Percentiles rank a stretch among this genome's conserved stretches.
Evolutionary conservation across 2,329 filamentous ascomycete genomes (phyloP).

Genomic region (Diaporthe citri): DNA sequence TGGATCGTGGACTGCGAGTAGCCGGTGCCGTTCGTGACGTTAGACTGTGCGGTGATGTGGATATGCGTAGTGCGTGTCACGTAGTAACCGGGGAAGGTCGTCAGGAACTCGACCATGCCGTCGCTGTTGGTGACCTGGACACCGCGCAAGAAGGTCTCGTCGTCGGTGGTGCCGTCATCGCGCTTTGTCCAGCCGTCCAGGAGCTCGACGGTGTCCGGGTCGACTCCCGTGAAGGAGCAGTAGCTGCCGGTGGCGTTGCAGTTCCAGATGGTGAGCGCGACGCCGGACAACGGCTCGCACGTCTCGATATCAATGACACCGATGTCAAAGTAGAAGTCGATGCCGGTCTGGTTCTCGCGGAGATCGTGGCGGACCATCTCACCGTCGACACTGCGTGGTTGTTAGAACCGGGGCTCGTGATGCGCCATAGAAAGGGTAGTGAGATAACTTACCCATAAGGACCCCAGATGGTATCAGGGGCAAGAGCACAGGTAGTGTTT

Average conservation of each 20-base stretch:
- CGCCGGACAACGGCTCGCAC: constrained; percentile 54
- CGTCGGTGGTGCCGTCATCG: constrained; percentile 47
- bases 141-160: constrained; percentile 58
- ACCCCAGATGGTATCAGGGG: constrained; percentile 26
- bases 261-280: constrained; percentile 46
- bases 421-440: neutral
- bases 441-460: neutral
- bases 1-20: constrained; percentile 20
- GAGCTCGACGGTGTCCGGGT: constrained; percentile 33
- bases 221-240: constrained; percentile 48
- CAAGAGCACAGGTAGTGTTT: constrained; percentile 21
- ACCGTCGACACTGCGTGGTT: constrained; percentile 34
- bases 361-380: constrained; percentile 54
- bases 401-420: neutral
- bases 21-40: neutral
- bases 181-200: constrained; percentile 47
- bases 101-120: constrained; percentile 56
- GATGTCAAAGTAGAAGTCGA: constrained; percentile 55
- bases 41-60: constrained; percentile 44
- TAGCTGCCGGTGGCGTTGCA: constrained; percentile 58
- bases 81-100: constrained; percentile 61
- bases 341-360: constrained; percentile 52
- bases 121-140: constrained; percentile 56
- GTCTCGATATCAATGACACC: constrained; percentile 57
- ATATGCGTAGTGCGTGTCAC: constrained; percentile 54